phyloP scores from a whole-genome alignment of 306 rosid genomes.

The Dryas octopetala region DNA sequence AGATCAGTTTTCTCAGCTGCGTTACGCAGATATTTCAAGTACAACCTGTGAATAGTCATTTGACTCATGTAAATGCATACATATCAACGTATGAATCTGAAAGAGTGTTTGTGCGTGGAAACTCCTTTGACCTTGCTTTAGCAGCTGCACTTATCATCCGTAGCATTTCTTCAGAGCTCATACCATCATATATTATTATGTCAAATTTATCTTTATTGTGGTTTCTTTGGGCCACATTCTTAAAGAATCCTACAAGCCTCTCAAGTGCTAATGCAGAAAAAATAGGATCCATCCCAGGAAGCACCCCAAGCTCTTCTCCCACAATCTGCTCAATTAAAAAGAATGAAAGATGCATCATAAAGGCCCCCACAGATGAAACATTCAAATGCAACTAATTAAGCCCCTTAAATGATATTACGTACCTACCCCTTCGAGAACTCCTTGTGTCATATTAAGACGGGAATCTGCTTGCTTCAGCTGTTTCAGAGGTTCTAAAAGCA shows the following conservation, averaged over 20 bases:
- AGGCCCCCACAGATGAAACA: neutral
- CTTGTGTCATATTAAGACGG: constrained; percentile 82
- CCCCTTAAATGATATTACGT: constrained; percentile 38
- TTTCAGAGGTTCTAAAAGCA: constrained; percentile 81
- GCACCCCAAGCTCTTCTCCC: constrained; percentile 95
- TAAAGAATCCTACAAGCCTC: constrained; percentile 58
- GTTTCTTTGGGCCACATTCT: constrained; percentile 41
- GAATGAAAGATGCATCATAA: constrained; percentile 4
- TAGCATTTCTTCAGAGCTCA: constrained; percentile 75
- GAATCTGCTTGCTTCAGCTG: constrained; percentile 84
- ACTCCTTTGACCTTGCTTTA: constrained; percentile 69
- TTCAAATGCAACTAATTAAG: constrained; percentile 8
- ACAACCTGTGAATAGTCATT: constrained; percentile 51
- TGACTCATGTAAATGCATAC: constrained; percentile 18
- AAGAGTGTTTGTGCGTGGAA: constrained; percentile 17
- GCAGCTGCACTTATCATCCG: constrained; percentile 73
- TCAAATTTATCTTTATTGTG: constrained; percentile 57
- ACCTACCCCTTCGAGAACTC: constrained; percentile 92
- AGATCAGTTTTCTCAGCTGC: constrained; percentile 86
- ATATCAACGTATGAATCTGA: constrained; percentile 8
- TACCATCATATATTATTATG: constrained; percentile 76
- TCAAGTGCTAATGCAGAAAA: constrained; percentile 61
- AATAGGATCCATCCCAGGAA: constrained; percentile 90
- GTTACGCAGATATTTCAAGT: constrained; percentile 71
- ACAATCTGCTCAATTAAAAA: constrained; percentile 56